Evolutionary conservation across 805 yeast species (phyloP).

Genomic region (Lipomyces orientalis): DNA sequence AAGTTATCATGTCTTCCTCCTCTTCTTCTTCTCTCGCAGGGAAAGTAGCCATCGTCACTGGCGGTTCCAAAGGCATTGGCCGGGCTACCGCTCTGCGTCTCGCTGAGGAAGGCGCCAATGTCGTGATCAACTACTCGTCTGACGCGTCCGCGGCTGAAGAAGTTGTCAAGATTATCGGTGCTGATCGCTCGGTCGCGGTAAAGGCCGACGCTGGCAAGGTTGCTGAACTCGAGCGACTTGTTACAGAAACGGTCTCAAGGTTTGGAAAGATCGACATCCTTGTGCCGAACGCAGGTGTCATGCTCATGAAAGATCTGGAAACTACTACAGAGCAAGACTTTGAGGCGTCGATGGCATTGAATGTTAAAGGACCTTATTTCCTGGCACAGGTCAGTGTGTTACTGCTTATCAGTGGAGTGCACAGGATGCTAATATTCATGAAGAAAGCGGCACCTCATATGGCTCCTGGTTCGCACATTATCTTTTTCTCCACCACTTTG

Average conservation of each 20-base stretch:
- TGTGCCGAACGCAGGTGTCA: constrained; percentile 9
- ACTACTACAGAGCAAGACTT: constrained; percentile 8
- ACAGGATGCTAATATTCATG: background rate
- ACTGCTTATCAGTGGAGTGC: background rate
- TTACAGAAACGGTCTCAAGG: constrained; percentile 22
- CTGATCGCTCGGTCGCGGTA: constrained; percentile 31
- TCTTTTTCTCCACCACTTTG: constrained; percentile 1
- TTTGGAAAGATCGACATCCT: constrained; percentile 15
- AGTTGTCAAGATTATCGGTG: constrained; percentile 8
- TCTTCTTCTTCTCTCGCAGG: background rate
- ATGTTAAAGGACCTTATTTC: constrained; percentile 16
- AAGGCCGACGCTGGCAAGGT: constrained; percentile 39
- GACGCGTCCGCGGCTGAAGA: constrained; percentile 6
- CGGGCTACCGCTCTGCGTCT: constrained; percentile 57
- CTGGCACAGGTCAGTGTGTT: constrained; percentile 9
- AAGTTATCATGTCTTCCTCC: background rate
- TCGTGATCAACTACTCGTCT: constrained; percentile 47
- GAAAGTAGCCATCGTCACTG: constrained; percentile 43
- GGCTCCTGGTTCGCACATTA: background rate
- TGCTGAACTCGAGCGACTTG: constrained; percentile 44
- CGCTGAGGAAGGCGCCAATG: constrained; percentile 57
- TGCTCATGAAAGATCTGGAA: constrained; percentile 1
- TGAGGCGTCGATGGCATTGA: constrained; percentile 4
- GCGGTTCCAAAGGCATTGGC: constrained; percentile 75
- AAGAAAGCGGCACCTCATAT: constrained; percentile 1